phyloP scores from a whole-genome alignment of 2,329 filamentous ascomycete genomes.

The Arthrobotrys sphaeroides region DNA sequence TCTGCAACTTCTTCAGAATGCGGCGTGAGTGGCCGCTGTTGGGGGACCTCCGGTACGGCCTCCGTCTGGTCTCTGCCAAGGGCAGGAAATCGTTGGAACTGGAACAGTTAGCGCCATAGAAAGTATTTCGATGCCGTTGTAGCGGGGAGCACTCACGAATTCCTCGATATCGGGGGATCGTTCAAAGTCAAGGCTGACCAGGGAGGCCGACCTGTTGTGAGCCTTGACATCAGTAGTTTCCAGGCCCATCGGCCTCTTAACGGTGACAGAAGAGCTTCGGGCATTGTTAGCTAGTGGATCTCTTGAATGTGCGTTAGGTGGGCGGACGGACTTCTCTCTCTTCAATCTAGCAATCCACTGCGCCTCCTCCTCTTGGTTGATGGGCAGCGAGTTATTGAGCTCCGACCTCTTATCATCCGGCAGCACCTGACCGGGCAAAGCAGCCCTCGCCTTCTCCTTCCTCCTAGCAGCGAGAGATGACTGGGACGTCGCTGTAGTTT shows the following conservation, averaged over 20 bases:
- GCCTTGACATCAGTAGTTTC: slow-evolving; percentile 18
- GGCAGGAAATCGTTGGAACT: slow-evolving; percentile 58
- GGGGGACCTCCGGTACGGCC: neutral
- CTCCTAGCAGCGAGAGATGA: slow-evolving; percentile 68
- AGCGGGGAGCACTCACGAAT: slow-evolving; percentile 52
- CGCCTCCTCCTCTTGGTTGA: slow-evolving; percentile 82
- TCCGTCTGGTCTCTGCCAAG: slow-evolving; percentile 33
- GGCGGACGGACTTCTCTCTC: slow-evolving; percentile 67
- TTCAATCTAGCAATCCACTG: slow-evolving; percentile 81
- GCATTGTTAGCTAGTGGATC: neutral
- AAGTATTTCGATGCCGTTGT: neutral
- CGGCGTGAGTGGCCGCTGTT: slow-evolving; percentile 21
- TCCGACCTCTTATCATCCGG: slow-evolving; percentile 61
- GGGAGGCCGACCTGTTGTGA: slow-evolving; percentile 28
- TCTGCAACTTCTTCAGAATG: slow-evolving; percentile 13
- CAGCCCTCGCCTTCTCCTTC: slow-evolving; percentile 57
- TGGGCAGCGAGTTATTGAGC: slow-evolving; percentile 68
- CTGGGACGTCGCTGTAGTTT: slow-evolving; percentile 62
- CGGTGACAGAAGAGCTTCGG: slow-evolving; percentile 20
- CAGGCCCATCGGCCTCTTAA: slow-evolving; percentile 22
- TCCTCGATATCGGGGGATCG: slow-evolving; percentile 56
- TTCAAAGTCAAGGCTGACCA: slow-evolving; percentile 41
- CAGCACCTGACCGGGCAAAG: slow-evolving; percentile 52
- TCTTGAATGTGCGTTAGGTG: too few species aligned
- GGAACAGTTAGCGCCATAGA: neutral